A percentile compares a stretch with the other conserved stretches of the same genome.
These are phyloP conservation scores for Metarhizium sp. DNA, from an alignment of 2,329 filamentous ascomycete species.

Conservation along the genomic window DNA sequence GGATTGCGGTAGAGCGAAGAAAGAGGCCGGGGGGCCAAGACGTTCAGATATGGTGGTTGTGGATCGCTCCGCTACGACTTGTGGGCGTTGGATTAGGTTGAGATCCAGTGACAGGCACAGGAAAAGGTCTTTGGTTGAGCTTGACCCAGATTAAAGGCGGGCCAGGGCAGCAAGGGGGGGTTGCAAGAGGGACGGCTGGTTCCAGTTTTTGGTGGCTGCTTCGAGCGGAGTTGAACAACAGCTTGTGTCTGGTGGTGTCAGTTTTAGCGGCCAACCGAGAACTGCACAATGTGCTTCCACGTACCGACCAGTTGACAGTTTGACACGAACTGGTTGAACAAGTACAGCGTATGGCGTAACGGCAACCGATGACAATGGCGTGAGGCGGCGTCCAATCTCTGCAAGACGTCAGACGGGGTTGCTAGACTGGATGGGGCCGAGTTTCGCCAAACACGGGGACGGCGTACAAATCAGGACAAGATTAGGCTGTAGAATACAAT, in stretches of 20 bases:
- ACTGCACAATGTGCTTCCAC: not conserved
- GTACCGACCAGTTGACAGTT: too few species aligned
- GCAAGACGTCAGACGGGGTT: not conserved
- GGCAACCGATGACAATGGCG: not conserved
- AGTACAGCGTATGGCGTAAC: not conserved
- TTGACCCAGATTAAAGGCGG: not conserved
- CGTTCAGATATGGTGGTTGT: constrained; percentile 1
- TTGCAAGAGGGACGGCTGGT: not conserved
- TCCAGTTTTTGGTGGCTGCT: not conserved
- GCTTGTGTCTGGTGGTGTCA: not conserved
- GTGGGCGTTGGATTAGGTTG: constrained; percentile 4
- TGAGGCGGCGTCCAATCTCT: not conserved
- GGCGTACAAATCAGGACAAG: not conserved
- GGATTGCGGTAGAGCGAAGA: not conserved
- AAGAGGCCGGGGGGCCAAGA: not conserved
- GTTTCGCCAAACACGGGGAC: too few species aligned
- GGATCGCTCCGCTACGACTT: constrained; percentile 3
- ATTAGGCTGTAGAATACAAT: not conserved
- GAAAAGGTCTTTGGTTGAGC: not conserved
- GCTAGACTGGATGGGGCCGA: too few species aligned
- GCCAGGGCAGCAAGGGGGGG: not conserved
- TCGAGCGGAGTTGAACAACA: not conserved
- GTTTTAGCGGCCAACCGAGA: not conserved
- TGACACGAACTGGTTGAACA: not conserved
- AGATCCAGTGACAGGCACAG: not conserved